These are phyloP conservation scores for Tuber indicum DNA, from an alignment of 495 filamentous ascomycete genomes.

Conservation along the genomic window DNA sequence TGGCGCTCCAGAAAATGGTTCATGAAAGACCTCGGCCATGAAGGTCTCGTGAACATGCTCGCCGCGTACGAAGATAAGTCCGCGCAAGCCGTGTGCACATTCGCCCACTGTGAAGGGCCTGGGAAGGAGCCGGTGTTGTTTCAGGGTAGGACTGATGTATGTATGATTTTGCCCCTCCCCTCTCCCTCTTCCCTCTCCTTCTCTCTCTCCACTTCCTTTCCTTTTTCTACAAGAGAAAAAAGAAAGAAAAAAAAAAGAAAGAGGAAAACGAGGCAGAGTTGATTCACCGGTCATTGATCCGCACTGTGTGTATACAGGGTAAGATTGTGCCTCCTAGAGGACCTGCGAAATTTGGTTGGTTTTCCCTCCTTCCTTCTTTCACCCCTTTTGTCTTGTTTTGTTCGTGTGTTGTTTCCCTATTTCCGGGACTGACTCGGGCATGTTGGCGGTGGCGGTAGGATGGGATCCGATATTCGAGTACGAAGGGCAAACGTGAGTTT, in stretches of 20 bases:
- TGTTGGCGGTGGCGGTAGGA: constrained; percentile 47
- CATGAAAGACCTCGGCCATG: constrained; percentile 69
- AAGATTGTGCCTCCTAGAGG: constrained; percentile 72
- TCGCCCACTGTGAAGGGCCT: constrained; percentile 82
- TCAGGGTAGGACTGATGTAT: constrained; percentile 67
- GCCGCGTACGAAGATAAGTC: constrained; percentile 81
- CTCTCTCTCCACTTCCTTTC: background rate
- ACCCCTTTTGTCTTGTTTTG: background rate
- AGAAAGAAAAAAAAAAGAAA: background rate
- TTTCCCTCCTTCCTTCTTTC: background rate
- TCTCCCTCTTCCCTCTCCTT: too few species aligned
- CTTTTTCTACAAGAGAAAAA: background rate
- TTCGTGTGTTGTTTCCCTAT: constrained; percentile 38
- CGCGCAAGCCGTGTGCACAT: constrained; percentile 91
- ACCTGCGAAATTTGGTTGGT: constrained; percentile 68
- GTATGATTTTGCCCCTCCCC: background rate
- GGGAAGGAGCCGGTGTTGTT: constrained; percentile 81
- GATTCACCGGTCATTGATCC: constrained; percentile 42
- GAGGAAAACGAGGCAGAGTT: background rate
- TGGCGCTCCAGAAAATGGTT: constrained; percentile 47
- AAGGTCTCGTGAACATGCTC: constrained; percentile 85
- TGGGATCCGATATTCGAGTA: constrained; percentile 98
- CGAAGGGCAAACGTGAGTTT: constrained; percentile 71
- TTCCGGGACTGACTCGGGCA: background rate
- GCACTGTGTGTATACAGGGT: constrained; percentile 45